Conservation (phyloP, 805 yeast genomes). For the Ogataea siamensis region DNA sequence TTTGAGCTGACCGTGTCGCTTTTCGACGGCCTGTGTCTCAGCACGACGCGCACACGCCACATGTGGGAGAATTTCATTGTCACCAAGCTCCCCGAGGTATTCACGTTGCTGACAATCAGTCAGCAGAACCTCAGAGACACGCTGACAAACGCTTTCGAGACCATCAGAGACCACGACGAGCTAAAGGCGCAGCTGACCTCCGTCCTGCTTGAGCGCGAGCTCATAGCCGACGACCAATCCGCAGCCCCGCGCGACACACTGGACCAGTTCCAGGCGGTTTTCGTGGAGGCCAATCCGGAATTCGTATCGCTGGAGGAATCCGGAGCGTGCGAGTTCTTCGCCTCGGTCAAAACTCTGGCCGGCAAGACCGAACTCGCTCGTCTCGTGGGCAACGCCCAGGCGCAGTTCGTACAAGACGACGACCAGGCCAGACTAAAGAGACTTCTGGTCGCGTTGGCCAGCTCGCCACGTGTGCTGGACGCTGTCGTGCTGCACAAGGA, state of each 20-base stretch:
- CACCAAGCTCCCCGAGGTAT: slow-evolving; percentile 27
- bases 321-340: slow-evolving; percentile 48
- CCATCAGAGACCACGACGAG: slow-evolving; percentile 12
- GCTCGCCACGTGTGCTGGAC: slow-evolving; percentile 42
- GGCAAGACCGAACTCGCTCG: slow-evolving; percentile 41
- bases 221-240: slow-evolving; percentile 20
- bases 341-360: slow-evolving; percentile 46
- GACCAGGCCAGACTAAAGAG: slow-evolving; percentile 47
- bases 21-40: slow-evolving; percentile 29
- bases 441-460: slow-evolving; percentile 49
- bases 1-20: slow-evolving; percentile 28
- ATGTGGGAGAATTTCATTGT: slow-evolving; percentile 30
- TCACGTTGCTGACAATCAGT: slow-evolving; percentile 30
- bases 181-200: slow-evolving; percentile 20
- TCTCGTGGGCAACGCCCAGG: slow-evolving; percentile 33
- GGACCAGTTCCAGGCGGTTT: slow-evolving; percentile 21
- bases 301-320: slow-evolving; percentile 52
- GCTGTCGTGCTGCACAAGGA: slow-evolving; percentile 42
- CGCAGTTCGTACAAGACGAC: slow-evolving; percentile 37
- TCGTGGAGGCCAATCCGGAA: slow-evolving; percentile 44
- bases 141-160: slow-evolving; percentile 23
- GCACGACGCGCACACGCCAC: slow-evolving; percentile 18
- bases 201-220: slow-evolving; percentile 22
- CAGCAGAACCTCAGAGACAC: slow-evolving; percentile 29
- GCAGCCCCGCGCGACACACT: slow-evolving; percentile 7